Conservation (phyloP, 176 grass and related monocot genomes). For the Calamus simplicifolius region DNA sequence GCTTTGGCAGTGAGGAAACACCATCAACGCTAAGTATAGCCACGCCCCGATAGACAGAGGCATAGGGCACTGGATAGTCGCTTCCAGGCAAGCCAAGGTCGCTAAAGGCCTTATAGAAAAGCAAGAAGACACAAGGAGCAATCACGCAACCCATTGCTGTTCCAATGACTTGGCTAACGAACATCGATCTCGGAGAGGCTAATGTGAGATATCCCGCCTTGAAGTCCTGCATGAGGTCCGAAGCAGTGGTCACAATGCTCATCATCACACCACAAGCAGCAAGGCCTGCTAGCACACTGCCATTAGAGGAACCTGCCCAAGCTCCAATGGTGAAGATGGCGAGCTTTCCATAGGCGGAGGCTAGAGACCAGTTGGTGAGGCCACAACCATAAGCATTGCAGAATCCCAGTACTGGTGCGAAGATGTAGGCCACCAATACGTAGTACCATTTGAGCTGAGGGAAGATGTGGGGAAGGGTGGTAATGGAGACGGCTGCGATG, state of each 20-base stretch:
- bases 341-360: conserved; percentile 28
- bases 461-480: conserved; percentile 19
- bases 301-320: conserved; percentile 15
- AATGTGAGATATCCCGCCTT: conserved; percentile 29
- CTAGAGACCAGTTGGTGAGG: conserved; percentile 26
- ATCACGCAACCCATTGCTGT: conserved; percentile 29
- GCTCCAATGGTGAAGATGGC: conserved; percentile 28
- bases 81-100: conserved; percentile 11
- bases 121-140: conserved; percentile 26
- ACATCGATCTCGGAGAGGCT: conserved; percentile 28
- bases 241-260: conserved; percentile 23
- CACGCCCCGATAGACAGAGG: conserved; percentile 15
- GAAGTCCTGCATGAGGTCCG: conserved; percentile 34
- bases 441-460: conserved; percentile 29
- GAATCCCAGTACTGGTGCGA: conserved; percentile 17
- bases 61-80: conserved; percentile 26
- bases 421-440: conserved; percentile 19
- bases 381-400: conserved; percentile 31
- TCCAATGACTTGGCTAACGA: conserved; percentile 29
- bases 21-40: conserved; percentile 25
- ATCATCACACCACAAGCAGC: conserved; percentile 33
- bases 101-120: conserved; percentile 29
- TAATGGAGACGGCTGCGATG: conserved; percentile 18
- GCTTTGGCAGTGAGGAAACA: conserved; percentile 13
- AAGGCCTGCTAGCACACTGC: conserved; percentile 24